Conservation (phyloP, 768 basidiomycete genomes). For the Phylloporus sp. region DNA sequence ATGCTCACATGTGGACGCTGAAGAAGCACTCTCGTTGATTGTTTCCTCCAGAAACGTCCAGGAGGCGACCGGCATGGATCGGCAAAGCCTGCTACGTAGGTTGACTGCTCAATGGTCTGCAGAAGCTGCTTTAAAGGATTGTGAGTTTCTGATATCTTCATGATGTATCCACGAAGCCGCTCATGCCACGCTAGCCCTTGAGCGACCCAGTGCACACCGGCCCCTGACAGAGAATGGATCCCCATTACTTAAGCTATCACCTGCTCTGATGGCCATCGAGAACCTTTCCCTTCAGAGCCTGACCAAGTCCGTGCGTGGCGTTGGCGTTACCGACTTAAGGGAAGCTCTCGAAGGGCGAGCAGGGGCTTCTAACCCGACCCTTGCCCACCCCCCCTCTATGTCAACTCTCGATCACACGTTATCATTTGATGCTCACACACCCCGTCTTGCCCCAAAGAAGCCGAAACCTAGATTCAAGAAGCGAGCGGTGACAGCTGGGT, state of each 20-base stretch:
- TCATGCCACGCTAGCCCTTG: constrained; percentile 42
- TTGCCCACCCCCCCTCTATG: constrained; percentile 64
- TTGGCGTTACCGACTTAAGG: constrained; percentile 83
- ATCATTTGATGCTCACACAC: constrained; percentile 39
- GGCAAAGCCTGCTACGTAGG: constrained; percentile 47
- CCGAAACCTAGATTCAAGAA: constrained; percentile 56
- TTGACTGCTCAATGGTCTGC: constrained; percentile 66
- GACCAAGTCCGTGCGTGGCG: constrained; percentile 68
- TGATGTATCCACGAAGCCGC: constrained; percentile 11
- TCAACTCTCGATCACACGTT: constrained; percentile 72
- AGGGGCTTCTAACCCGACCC: constrained; percentile 73
- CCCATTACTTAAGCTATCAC: constrained; percentile 75
- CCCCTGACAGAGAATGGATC: constrained; percentile 65
- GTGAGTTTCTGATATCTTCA: constrained; percentile 42
- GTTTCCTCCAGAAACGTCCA: constrained; percentile 50
- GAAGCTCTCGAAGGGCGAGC: constrained; percentile 85
- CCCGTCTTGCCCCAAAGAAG: constrained; percentile 42
- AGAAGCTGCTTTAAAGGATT: constrained; percentile 66
- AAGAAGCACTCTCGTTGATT: constrained; percentile 53
- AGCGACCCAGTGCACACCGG: constrained; percentile 50
- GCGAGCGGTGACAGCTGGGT: constrained; percentile 43
- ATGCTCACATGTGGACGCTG: constrained; percentile 44
- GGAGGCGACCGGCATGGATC: constrained; percentile 60
- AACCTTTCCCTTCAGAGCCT: constrained; percentile 86
- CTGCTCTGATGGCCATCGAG: constrained; percentile 85